These are phyloP conservation scores for Pseudogymnoascus pannorum DNA, from an alignment of 2,329 filamentous ascomycete genomes.

Conservation along the genomic window DNA sequence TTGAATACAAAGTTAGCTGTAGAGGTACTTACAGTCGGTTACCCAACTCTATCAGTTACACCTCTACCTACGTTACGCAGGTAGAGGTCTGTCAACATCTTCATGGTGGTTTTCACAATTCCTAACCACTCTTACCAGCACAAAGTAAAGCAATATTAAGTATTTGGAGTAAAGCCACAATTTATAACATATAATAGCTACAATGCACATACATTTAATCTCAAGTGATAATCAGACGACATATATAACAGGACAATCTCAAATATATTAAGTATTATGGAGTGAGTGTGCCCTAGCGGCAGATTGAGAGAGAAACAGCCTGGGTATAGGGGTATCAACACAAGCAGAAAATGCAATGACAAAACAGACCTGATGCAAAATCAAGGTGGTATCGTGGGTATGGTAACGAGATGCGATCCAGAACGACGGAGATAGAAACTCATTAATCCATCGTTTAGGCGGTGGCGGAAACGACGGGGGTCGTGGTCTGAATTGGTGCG, in stretches of 20 bases:
- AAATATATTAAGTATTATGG: conserved; percentile 30
- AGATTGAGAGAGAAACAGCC: conserved; percentile 32
- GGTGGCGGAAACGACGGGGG: conserved; percentile 27
- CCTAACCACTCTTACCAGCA: no score
- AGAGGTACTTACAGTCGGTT: no score
- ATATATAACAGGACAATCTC: conserved; percentile 8
- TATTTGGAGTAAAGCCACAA: no score
- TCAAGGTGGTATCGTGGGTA: conserved; percentile 33
- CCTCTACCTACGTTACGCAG: no score
- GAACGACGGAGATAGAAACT: background rate
- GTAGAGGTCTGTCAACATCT: no score
- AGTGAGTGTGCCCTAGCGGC: conserved; percentile 30
- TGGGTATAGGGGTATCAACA: conserved; percentile 35
- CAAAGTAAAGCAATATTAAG: no score
- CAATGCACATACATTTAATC: background rate
- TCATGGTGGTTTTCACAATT: no score
- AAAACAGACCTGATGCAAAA: conserved; percentile 28
- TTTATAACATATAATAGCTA: background rate
- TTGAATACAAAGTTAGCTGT: no score
- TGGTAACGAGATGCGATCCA: conserved; percentile 17
- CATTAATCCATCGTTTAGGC: conserved; percentile 20
- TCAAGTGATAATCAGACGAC: background rate
- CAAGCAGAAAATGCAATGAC: conserved; percentile 26
- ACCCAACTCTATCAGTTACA: no score
- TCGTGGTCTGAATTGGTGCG: conserved; percentile 17